Evolutionary conservation across 345 rosid species (phyloP).

Genomic region (Clarkia xantiana): DNA sequence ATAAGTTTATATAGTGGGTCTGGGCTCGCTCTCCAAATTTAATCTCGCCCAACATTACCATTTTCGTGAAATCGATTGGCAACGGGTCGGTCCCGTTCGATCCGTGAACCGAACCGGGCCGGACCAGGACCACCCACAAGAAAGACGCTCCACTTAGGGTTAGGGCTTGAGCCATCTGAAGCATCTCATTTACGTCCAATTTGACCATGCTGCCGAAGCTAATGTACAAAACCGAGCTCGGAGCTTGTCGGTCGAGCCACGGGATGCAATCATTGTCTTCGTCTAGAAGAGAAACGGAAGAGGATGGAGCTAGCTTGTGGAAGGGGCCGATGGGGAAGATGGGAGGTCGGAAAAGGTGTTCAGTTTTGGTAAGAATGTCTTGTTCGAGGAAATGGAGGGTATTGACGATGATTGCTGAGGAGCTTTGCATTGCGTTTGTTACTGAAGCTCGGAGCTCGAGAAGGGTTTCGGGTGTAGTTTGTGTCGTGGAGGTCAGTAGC

Average conservation of each 20-base stretch:
- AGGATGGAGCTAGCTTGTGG: conserved; percentile 15
- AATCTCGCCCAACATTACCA: too few relatives aligned
- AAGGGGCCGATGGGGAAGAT: conserved; percentile 26
- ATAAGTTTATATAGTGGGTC: too few relatives aligned
- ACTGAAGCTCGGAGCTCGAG: too few relatives aligned
- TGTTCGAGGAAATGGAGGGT: conserved; percentile 20
- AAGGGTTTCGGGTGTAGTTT: too few relatives aligned
- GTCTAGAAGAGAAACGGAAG: conserved; percentile 16
- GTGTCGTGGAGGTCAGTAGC: too few relatives aligned
- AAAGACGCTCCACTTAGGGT: conserved; percentile 12
- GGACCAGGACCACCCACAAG: conserved; percentile 25
- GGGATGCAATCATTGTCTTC: conserved; percentile 15
- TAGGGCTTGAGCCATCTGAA: conserved; percentile 20
- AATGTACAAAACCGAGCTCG: conserved; percentile 22
- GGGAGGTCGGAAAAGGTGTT: conserved; percentile 7
- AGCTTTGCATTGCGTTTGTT: conserved; percentile 3
- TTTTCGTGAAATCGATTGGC: conserved; percentile 19
- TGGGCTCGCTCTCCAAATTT: too few relatives aligned
- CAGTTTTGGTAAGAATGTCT: background rate
- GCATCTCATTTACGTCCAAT: conserved; percentile 7
- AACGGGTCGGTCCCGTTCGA: conserved; percentile 3
- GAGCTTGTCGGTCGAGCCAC: conserved; percentile 22
- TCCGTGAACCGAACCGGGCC: conserved; percentile 7
- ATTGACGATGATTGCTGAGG: conserved; percentile 20
- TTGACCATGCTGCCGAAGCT: conserved; percentile 24